phyloP scores from a whole-genome alignment of 768 basidiomycete genomes.

The Naematelia encephala region DNA sequence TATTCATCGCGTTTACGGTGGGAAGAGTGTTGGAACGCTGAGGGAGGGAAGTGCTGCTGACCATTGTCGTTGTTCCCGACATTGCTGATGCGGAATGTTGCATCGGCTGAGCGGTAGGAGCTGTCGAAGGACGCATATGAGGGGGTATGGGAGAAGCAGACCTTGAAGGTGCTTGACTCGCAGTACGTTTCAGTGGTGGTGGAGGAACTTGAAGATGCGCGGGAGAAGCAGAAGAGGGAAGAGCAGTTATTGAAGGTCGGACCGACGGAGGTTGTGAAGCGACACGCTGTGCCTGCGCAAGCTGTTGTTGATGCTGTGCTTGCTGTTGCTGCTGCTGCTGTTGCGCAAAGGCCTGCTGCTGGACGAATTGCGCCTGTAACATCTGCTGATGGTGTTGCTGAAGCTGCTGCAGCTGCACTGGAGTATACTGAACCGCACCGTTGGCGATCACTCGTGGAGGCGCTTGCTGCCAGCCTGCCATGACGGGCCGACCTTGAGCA shows the following conservation, averaged over 20 bases:
- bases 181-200: not conserved
- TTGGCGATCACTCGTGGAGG: not conserved
- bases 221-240: not conserved
- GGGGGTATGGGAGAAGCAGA: not conserved
- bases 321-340: not conserved
- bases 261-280: not conserved
- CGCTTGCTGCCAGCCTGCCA: not conserved
- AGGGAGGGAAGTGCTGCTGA: not conserved
- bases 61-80: not conserved
- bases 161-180: not conserved
- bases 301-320: not conserved
- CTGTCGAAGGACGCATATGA: not conserved
- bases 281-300: not conserved
- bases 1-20: not conserved
- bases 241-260: not conserved
- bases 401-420: not conserved
- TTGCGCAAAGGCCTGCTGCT: slow-evolving; percentile 1
- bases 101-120: not conserved
- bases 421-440: not conserved
- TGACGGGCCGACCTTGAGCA: not conserved
- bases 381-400: slow-evolving; percentile 5
- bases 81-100: not conserved
- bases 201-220: slow-evolving; percentile 2
- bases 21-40: not conserved
- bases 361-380: not conserved